Evolutionary conservation across 2,329 filamentous ascomycete genomes (phyloP).

Genomic region (Ceratocystis variospora): DNA sequence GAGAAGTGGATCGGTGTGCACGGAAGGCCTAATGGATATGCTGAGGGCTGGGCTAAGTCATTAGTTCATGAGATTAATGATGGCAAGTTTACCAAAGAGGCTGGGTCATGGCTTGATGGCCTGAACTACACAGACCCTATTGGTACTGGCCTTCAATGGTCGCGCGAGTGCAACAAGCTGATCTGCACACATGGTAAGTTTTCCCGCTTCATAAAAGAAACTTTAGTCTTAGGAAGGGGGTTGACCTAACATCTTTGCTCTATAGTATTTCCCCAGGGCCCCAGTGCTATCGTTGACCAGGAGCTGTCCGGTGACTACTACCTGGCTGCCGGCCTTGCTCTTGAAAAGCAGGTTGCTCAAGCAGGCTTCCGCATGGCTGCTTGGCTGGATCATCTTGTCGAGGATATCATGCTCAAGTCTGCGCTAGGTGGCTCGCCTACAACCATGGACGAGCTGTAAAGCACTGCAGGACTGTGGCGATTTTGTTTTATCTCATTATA

Average conservation of each 20-base stretch:
- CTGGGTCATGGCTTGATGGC: slow-evolving; percentile 42
- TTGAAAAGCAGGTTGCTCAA: slow-evolving; percentile 53
- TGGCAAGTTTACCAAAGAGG: slow-evolving; percentile 41
- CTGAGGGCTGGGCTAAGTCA: slow-evolving; percentile 41
- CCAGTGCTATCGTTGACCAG: slow-evolving; percentile 41
- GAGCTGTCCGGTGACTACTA: slow-evolving; percentile 53
- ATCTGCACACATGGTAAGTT: slow-evolving; percentile 47
- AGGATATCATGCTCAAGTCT: slow-evolving; percentile 23
- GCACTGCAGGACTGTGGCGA: background rate
- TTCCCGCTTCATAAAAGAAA: background rate
- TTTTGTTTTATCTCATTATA: background rate
- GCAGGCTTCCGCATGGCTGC: slow-evolving; percentile 55
- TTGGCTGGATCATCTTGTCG: slow-evolving; percentile 50
- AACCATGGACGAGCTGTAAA: slow-evolving; percentile 6
- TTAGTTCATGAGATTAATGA: slow-evolving; percentile 41
- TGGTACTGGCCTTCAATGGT: slow-evolving; percentile 48
- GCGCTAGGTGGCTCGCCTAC: background rate
- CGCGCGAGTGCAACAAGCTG: slow-evolving; percentile 46
- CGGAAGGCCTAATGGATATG: slow-evolving; percentile 37
- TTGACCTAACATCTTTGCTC: background rate
- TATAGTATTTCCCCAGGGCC: slow-evolving; percentile 47
- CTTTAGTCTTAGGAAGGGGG: background rate
- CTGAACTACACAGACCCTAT: slow-evolving; percentile 41
- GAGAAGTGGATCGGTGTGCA: slow-evolving; percentile 49
- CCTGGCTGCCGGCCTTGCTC: slow-evolving; percentile 45